These are phyloP conservation scores for Erysimum cheiranthoides DNA, from an alignment of 345 rosid species.

Conservation along the genomic window DNA sequence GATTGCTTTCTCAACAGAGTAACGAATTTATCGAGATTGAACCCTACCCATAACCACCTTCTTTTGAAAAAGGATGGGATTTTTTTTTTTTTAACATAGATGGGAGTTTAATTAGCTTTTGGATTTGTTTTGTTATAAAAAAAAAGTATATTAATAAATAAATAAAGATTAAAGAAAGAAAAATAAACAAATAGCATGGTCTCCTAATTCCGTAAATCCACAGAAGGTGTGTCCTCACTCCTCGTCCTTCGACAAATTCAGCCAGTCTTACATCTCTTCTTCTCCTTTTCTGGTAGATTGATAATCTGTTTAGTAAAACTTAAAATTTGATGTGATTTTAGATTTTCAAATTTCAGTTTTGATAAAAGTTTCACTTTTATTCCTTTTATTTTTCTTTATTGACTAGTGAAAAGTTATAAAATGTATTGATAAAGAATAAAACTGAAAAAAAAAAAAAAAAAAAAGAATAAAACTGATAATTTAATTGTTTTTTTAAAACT, in stretches of 20 bases:
- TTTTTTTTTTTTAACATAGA: too few relatives aligned
- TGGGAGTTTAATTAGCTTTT: conserved; percentile 34
- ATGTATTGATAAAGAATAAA: too few relatives aligned
- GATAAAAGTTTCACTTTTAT: too few relatives aligned
- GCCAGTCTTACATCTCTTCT: conserved; percentile 24
- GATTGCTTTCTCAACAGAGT: background rate
- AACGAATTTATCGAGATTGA: conserved; percentile 1
- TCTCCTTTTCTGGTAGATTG: background rate
- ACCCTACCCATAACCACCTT: conserved; percentile 35
- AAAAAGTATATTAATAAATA: background rate
- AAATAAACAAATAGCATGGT: conserved; percentile 22
- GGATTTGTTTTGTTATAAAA: conserved; percentile 22
- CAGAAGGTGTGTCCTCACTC: conserved; percentile 42
- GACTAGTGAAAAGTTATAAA: too few relatives aligned
- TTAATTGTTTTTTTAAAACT: too few relatives aligned
- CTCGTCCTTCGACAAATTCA: conserved; percentile 34
- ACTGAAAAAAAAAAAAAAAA: too few relatives aligned
- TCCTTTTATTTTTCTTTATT: too few relatives aligned
- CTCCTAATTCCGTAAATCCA: conserved; percentile 39
- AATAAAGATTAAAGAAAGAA: background rate
- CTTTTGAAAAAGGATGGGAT: conserved; percentile 41
- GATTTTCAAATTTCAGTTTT: too few relatives aligned
- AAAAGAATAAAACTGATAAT: too few relatives aligned
- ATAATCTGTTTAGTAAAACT: too few relatives aligned
- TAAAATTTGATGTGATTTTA: too few relatives aligned